Base-by-base conservation (phyloP, 495 filamentous ascomycete species). In the Cryomyces antarcticus region DNA sequence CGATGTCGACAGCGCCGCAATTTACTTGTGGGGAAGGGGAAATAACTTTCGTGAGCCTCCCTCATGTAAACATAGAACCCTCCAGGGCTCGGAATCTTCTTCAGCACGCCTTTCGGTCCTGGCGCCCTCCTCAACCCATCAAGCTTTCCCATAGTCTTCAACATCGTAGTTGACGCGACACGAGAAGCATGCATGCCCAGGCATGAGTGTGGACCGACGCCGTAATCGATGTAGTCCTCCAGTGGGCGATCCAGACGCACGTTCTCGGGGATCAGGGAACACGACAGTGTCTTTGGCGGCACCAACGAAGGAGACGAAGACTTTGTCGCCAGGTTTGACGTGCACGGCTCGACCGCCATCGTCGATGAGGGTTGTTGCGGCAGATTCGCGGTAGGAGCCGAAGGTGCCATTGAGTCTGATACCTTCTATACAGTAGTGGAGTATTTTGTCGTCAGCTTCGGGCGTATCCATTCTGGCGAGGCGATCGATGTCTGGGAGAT, bases 21-120 rank as follows among this genome's bases (percentile, higher is more conserved):
- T 17, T 12, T 39, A 39, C 37, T 39, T 17, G 37, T 39, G 9
- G 37, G 37, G 37, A 39, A 39, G 7, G 37, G 37, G 37, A 39
- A 39, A 28, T 39, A 39, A 7, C 7, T 7, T 28, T 27, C 37
- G 24, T 39, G 37, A 28, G 7, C 24, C 24, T 39, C 37, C 6
- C 37, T 6, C 37, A 39, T 39, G 37, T 39, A 39, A 17, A 39
- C 24, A 28, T 39, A 39, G 37, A 39, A 39, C 7, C 37, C 37
- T 6, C 37, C 37, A 7, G 7, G 37, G 7, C 37, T 39, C 7
- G 37, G 37, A 7, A 87, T 64, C 63, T 75, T 80, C 68, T 87
- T 86, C 39, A 92, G 57, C 51, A 76, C 57, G 0, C 84, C 83
- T 60, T 78, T 72, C 1, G 67, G 62, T 2, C 82, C 82, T 0